Base-by-base conservation (phyloP, 2,329 filamentous ascomycete genomes). In the Bisporella sp. region DNA sequence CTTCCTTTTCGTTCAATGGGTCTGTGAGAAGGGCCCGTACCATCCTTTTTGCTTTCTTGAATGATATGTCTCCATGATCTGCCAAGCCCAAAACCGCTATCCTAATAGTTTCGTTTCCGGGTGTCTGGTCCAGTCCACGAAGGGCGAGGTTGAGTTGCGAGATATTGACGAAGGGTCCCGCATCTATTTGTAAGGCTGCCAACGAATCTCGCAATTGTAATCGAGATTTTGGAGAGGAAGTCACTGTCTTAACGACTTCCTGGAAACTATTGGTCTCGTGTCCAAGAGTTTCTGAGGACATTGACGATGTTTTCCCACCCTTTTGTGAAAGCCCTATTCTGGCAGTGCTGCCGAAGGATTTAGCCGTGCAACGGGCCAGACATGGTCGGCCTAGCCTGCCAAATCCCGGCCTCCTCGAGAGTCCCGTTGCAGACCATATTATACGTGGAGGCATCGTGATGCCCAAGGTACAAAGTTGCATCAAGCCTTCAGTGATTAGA, bases 141-240 rank as follows among this genome's bases (percentile, higher is more conserved):
- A 89, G 69, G 9, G 86, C 87, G 58, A 92, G 76, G 66, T 88
- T 84, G 43, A 91, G 64, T 49, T 84, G 75, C 31, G 85, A 81
- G n/a, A 84, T 74, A 61, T 85, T 85, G 48, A 87, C 74, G 58
- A 82, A 76, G 51, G 74, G 77, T 29, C 79, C 74, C 2, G 81
- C 80, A 45, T 78, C 71, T 47, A 76, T 77, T 59, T 85, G 76
- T 3, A 92, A 72, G 28, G 78, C 74, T 1, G 74, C 65, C 0
- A 91, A 71, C 2, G 79, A 59, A 37, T 59, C 49, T 12, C 53
- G 55, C n/a, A 67, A 55, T 41, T 61, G 55, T 3, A 30, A 45
- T 41, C 59, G 46, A 7, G 59, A 48, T 8, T 51, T 21, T 21
- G 2, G 21, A 21, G 21, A 21, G 3, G 21, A 21, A 21, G 21